Base-by-base conservation (phyloP, 176 grass and related monocot genomes). In the Oryza meridionalis region DNA sequence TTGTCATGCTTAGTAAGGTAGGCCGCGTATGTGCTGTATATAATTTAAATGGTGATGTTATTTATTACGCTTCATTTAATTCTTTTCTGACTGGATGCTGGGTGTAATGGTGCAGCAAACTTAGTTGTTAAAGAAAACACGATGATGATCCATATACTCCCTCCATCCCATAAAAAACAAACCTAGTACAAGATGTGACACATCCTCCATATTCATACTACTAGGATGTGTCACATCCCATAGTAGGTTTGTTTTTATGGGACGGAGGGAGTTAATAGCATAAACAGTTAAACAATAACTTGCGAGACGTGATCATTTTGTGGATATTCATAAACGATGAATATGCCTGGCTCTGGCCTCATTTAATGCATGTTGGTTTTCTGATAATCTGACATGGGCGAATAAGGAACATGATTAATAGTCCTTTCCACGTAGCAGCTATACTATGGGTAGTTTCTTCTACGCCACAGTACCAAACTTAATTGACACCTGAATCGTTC, bases 1-100 rank as follows among this genome's bases (percentile, higher is more conserved):
- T 99, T 51, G 96, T 99, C 78, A 99, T 99, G 93, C 86, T 94
- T 40, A 90, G 87, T 71, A 98, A 98, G 95, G 95, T 97, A 84
- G 26, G 11, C 21, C 80, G 21, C 44, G 72, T 59, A 61, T 50
- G 55, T 37, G 16, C 35, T 70, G 6, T 64, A 10, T 58, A 70
- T 42, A 42, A 27, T 74, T 16, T 47, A 32, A 67, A 68, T 10
- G 7, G 63, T 84, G 38, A 26, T 53, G 76, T 69, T 49, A 38
- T 33, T 4, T 50, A 59, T 61, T 47, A 64, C 6, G 6, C 16
- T 55, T 67, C 19, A 37, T 77, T 69, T 15, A 64, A 89, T 70
- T 72, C 45, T 68, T 84, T 86, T 26, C 32, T 37, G 11, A 46
- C 7, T 31, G 47, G 72, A 46, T 5, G 0, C 17, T 71, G 33